These are phyloP conservation scores for Termitomyces sp. DNA, from an alignment of 768 basidiomycete genomes.

Conservation along the genomic window DNA sequence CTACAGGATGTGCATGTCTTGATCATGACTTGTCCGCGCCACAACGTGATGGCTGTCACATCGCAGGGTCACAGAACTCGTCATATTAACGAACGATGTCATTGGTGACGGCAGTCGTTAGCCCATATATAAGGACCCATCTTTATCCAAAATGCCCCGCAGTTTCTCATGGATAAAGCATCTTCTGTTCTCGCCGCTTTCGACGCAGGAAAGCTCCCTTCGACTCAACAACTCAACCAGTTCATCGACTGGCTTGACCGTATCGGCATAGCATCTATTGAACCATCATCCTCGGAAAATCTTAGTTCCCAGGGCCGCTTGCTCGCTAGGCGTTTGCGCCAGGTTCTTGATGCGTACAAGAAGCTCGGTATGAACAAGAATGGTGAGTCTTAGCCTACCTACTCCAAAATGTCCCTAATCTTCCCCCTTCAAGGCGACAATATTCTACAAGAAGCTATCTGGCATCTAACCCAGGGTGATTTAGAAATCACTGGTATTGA, in stretches of 20 bases:
- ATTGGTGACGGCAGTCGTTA: slow-evolving; percentile 6
- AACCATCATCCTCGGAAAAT: slow-evolving; percentile 29
- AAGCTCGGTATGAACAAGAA: slow-evolving; percentile 51
- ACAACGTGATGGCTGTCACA: background rate
- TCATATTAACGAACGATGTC: slow-evolving; percentile 3
- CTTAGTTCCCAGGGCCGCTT: slow-evolving; percentile 52
- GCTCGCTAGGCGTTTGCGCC: slow-evolving; percentile 43
- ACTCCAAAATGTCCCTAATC: background rate
- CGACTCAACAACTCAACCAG: slow-evolving; percentile 46
- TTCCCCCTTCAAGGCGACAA: slow-evolving; percentile 45
- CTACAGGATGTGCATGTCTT: no score
- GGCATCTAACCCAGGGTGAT: slow-evolving; percentile 57
- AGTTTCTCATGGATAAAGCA: slow-evolving; percentile 49
- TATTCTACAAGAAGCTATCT: slow-evolving; percentile 57
- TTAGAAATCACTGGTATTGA: slow-evolving; percentile 25
- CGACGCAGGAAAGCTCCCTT: slow-evolving; percentile 66
- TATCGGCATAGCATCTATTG: slow-evolving; percentile 39
- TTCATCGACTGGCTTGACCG: slow-evolving; percentile 52
- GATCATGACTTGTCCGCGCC: background rate
- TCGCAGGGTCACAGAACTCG: background rate
- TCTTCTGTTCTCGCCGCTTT: slow-evolving; percentile 61
- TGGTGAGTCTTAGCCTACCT: slow-evolving; percentile 23
- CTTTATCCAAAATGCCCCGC: background rate
- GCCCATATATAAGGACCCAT: background rate
- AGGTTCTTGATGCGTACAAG: slow-evolving; percentile 55